Evolutionary conservation across 2,329 filamentous ascomycete species (phyloP), one percentile per base, ranked within the genome.

Genomic region (Tolypocladium tropicale): DNA sequence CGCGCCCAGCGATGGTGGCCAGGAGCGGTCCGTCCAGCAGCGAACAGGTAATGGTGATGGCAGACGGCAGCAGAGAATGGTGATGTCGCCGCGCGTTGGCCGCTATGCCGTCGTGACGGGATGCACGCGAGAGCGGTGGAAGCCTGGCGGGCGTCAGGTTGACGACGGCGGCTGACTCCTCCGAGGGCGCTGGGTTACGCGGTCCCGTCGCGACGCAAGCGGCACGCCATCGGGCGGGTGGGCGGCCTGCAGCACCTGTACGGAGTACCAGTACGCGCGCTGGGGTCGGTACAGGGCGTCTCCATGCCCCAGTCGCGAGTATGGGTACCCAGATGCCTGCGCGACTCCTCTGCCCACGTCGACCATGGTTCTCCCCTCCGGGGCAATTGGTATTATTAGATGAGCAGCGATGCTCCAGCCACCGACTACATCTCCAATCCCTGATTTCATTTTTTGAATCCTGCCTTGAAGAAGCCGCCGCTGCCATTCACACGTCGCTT

Each of bases 171-270:
- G 48, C 55, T 48, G 55, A 57, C 55, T 36, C 46, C 54, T 60
- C 43, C 7, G 43, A 2, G 25, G 6, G 25, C n/a, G 10, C 54
- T 52, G 56, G 61, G 62, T 65, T 65, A 67, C 65, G 65, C 65
- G 66, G 65, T 67, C 61, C 58, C 53, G 65, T 64, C 65, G 64
- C 65, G 65, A 66, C 64, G 63, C 60, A 60, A 60, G 59, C 58
- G 61, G 59, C 58, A 25, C 43, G 28, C 23, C 43, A 3, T 9
- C 18, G 5, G 25, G 3, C 25, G 18, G 5, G 25, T 6, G 25
- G 46, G 25, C 28, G 28, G 16, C 16, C 11, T 4, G 12, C 16
- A 9, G 46, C 18, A 4, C 18, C n/a, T 4, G 37, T n/a, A n/a
- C n/a, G n/a, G n/a, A n/a, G 46, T 49, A 49, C 46, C 46, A 1